These are phyloP conservation scores for Trypanosoma scelopori DNA, from an alignment of 208 protist genomes.

Conservation along the genomic window DNA sequence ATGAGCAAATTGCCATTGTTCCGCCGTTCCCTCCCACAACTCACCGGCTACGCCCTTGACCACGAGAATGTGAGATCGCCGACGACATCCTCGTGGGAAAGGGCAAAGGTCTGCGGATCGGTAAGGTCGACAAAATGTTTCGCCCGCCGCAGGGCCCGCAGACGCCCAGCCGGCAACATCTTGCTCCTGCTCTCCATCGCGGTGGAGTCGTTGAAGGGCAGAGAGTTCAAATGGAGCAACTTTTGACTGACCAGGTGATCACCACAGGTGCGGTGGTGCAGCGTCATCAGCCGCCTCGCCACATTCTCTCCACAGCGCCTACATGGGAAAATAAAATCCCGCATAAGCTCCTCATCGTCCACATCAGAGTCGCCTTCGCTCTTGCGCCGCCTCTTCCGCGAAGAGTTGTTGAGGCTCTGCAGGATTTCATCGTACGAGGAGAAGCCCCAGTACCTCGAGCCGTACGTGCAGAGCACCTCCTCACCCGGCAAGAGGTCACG, in stretches of 20 bases:
- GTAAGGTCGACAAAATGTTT: slow-evolving; percentile 69
- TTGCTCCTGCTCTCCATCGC: slow-evolving; percentile 38
- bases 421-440: slow-evolving; percentile 69
- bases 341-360: slow-evolving; percentile 6
- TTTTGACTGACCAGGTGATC: slow-evolving; percentile 50
- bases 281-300: slow-evolving; percentile 34
- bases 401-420: slow-evolving; percentile 4
- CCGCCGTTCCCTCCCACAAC: too few relatives aligned
- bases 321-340: slow-evolving; percentile 41
- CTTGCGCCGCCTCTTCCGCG: slow-evolving; percentile 6
- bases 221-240: slow-evolving; percentile 55
- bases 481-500: slow-evolving; percentile 74
- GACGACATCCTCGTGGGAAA: slow-evolving; percentile 78
- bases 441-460: slow-evolving; percentile 85
- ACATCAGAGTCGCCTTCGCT: slow-evolving; percentile 10
- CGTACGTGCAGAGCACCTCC: slow-evolving; percentile 85
- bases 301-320: slow-evolving; percentile 55
- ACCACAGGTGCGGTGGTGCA: slow-evolving; percentile 70
- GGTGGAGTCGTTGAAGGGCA: slow-evolving; percentile 75
- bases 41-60: slow-evolving; percentile 1
- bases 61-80: slow-evolving; percentile 70
- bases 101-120: slow-evolving; percentile 79
- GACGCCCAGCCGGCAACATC: slow-evolving; percentile 35
- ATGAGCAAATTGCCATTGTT: too few relatives aligned
- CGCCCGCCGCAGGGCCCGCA: slow-evolving; percentile 34